Conservation (phyloP, 495 filamentous ascomycete genomes). For the Podospora conica region DNA sequence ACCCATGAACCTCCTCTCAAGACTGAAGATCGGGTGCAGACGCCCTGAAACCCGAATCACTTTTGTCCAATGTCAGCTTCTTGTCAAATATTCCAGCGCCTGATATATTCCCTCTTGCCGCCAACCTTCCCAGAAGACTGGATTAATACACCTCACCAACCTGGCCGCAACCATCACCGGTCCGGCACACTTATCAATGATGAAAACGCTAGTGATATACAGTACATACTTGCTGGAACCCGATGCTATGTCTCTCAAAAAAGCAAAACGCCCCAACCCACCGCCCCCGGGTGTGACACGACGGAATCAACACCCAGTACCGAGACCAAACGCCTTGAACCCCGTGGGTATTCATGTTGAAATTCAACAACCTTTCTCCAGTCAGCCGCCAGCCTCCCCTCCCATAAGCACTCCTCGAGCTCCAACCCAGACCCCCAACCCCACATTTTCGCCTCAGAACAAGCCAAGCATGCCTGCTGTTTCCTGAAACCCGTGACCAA, state of each 20-base stretch:
- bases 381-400: neutral
- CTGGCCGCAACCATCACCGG: neutral
- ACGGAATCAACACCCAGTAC: neutral
- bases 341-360: neutral
- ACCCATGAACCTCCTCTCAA: neutral
- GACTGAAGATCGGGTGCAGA: neutral
- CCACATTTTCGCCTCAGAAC: conserved; percentile 32
- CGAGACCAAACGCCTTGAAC: neutral
- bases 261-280: neutral
- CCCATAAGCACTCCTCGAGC: neutral
- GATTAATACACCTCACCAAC: neutral
- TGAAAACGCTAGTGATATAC: neutral
- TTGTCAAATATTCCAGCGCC: no score
- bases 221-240: neutral
- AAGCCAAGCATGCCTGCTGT: conserved; percentile 38
- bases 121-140: neutral
- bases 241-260: neutral
- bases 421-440: conserved; percentile 7
- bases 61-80: neutral
- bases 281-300: neutral
- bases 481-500: conserved; percentile 43
- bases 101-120: neutral
- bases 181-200: neutral
- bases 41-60: neutral
- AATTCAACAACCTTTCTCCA: neutral